Conservation (phyloP, 352 stramenopile genomes). For the Globisporangium cylindrosporum region DNA sequence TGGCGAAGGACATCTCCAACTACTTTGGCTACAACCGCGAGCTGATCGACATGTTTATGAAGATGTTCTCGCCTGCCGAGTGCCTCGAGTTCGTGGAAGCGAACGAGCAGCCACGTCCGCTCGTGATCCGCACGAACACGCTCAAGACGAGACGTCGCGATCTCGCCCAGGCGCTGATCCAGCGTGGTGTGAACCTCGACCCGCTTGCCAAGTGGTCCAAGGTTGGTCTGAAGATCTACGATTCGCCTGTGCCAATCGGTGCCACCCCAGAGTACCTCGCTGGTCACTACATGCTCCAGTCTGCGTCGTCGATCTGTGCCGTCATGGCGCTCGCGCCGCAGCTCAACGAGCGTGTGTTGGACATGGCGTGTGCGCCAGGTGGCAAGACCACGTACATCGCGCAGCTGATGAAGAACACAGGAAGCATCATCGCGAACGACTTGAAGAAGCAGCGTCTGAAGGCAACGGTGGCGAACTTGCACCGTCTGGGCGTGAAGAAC, state of each 20-base stretch:
- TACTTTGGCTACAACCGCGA: conserved; percentile 99
- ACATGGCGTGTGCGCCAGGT: conserved; percentile 98
- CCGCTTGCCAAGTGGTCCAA: conserved; percentile 99
- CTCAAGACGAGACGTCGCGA: conserved; percentile 98
- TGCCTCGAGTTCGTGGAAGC: conserved; percentile 99
- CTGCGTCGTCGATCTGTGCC: conserved; percentile 97
- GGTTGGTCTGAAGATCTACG: conserved; percentile 98
- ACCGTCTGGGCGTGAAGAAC: conserved; percentile 98
- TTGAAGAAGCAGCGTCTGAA: conserved; percentile 96
- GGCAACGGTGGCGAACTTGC: conserved; percentile 98
- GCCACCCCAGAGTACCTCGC: conserved; percentile 99
- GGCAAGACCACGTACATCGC: conserved; percentile 99
- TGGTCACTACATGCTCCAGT: conserved; percentile 99
- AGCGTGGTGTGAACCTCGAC: conserved; percentile 98
- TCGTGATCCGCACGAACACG: conserved; percentile 99
- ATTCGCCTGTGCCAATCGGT: conserved; percentile 97
- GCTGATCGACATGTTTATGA: conserved; percentile 96
- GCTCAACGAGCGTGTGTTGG: conserved; percentile 96
- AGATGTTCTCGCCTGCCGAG: conserved; percentile 97
- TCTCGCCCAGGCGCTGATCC: conserved; percentile 97
- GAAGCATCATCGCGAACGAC: conserved; percentile 98
- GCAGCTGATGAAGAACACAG: conserved; percentile 99
- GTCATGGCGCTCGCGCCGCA: conserved; percentile 97
- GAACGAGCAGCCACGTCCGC: conserved; percentile 95
- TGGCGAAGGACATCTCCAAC: conserved; percentile 92